Evolutionary conservation across 371 early-diverging fungal genomes (phyloP).

Genomic region (Hamiltosporidium tvaerminnensis): DNA sequence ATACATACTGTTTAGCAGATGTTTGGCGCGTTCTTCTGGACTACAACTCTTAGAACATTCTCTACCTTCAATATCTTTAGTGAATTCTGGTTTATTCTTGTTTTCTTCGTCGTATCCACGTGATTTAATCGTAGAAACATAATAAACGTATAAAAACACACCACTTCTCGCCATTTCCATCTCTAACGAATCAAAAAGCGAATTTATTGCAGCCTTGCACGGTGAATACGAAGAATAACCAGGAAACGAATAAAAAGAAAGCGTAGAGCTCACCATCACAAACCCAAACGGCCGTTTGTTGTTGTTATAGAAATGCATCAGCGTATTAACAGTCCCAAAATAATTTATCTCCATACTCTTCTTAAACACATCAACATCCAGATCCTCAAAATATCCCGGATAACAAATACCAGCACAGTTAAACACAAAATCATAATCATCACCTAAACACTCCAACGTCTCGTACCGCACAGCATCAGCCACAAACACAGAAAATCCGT

Average conservation of each 20-base stretch:
- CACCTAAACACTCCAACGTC: background rate
- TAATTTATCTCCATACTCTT: slow-evolving; percentile 61
- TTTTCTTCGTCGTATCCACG: slow-evolving; percentile 66
- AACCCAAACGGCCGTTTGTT: slow-evolving; percentile 57
- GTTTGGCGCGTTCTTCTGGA: slow-evolving; percentile 14
- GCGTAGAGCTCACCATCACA: slow-evolving; percentile 62
- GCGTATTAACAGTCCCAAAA: slow-evolving; percentile 60
- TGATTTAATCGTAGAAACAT: slow-evolving; percentile 63
- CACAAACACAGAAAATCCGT: slow-evolving; percentile 24
- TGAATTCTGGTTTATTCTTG: slow-evolving; percentile 62
- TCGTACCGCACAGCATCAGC: slow-evolving; percentile 55
- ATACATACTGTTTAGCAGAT: slow-evolving; percentile 19
- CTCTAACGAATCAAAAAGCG: slow-evolving; percentile 59
- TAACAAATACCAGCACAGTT: slow-evolving; percentile 62
- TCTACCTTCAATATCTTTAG: slow-evolving; percentile 62
- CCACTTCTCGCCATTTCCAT: slow-evolving; percentile 59
- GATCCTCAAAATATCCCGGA: slow-evolving; percentile 62
- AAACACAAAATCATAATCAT: slow-evolving; percentile 58
- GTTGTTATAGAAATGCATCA: slow-evolving; percentile 56
- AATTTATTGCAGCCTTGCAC: slow-evolving; percentile 62
- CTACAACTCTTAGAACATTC: background rate
- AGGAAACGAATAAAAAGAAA: slow-evolving; percentile 57
- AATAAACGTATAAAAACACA: slow-evolving; percentile 63
- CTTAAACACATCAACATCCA: slow-evolving; percentile 57
- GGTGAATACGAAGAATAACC: slow-evolving; percentile 68